phyloP scores from a whole-genome alignment of 192 early-diverging fungal genomes.

The Jimgerdemannia flammicorona region DNA sequence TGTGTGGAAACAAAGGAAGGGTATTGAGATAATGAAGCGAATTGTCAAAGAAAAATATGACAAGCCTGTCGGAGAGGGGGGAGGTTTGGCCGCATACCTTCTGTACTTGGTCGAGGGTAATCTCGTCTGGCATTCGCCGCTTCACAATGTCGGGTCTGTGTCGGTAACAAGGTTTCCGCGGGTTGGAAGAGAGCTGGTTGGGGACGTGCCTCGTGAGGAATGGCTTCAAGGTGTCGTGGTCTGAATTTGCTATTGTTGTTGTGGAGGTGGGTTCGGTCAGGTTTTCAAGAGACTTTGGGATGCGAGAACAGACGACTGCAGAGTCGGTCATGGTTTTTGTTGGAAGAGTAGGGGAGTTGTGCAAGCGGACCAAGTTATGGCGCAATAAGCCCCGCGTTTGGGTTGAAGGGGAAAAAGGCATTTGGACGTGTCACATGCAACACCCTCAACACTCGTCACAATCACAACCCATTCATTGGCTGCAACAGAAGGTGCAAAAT shows the following conservation, averaged over 20 bases:
- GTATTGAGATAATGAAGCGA: not conserved
- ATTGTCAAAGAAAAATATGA: not conserved
- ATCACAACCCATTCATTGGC: no score
- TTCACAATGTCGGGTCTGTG: slow-evolving; percentile 55
- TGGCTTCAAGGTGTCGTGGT: not conserved
- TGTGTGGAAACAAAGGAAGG: slow-evolving; percentile 11
- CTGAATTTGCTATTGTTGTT: not conserved
- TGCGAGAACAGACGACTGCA: no score
- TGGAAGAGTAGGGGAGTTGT: no score
- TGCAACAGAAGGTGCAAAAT: no score
- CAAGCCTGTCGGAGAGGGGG: not conserved
- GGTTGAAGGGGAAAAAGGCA: no score
- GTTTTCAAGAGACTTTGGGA: no score
- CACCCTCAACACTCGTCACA: no score
- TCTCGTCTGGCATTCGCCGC: slow-evolving; percentile 43
- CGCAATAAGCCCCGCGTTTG: no score
- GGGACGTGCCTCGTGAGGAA: slow-evolving; percentile 1
- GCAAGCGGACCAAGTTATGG: no score
- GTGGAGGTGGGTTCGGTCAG: no score
- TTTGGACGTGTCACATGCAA: no score
- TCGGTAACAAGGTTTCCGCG: slow-evolving; percentile 41
- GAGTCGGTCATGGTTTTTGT: no score
- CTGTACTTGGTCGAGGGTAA: slow-evolving; percentile 41
- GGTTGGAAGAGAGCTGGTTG: not conserved
- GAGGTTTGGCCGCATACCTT: slow-evolving; percentile 28